Conservation (phyloP, 306 rosid genomes). For the Prunus mongolica region DNA sequence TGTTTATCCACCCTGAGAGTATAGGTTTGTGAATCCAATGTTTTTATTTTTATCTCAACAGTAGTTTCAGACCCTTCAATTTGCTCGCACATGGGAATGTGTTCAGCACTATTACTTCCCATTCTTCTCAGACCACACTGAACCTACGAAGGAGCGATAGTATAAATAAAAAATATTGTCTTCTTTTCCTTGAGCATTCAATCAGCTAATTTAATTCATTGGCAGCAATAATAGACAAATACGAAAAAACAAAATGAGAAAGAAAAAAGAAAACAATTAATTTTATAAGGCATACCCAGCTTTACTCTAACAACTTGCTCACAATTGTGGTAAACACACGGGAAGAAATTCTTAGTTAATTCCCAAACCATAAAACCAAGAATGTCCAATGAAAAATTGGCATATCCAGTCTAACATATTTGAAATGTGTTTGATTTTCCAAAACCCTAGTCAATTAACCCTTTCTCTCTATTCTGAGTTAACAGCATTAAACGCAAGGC, state of each 20-base stretch:
- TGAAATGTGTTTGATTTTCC: neutral
- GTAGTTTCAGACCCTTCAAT: slow-evolving; percentile 63
- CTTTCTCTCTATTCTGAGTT: neutral
- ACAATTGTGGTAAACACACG: neutral
- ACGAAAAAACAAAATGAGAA: neutral
- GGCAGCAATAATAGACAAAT: neutral
- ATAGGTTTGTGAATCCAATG: slow-evolving; percentile 89
- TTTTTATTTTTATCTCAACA: slow-evolving; percentile 89
- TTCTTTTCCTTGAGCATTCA: neutral
- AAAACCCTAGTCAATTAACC: neutral
- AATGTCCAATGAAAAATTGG: neutral
- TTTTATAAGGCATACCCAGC: neutral
- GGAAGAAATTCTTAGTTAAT: neutral
- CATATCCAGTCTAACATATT: neutral
- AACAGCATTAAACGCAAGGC: slow-evolving; percentile 7
- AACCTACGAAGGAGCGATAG: slow-evolving; percentile 24
- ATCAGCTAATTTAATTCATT: neutral
- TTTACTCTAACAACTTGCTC: neutral
- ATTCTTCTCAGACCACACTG: slow-evolving; percentile 41
- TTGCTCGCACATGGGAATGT: slow-evolving; percentile 30
- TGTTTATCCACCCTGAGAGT: slow-evolving; percentile 95
- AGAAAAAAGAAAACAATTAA: neutral
- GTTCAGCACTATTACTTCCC: slow-evolving; percentile 56
- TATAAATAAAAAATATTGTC: slow-evolving; percentile 2
- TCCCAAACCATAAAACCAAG: neutral